phyloP scores from a whole-genome alignment of 2,329 filamentous ascomycete genomes.

The Fusarium dlaminii region DNA sequence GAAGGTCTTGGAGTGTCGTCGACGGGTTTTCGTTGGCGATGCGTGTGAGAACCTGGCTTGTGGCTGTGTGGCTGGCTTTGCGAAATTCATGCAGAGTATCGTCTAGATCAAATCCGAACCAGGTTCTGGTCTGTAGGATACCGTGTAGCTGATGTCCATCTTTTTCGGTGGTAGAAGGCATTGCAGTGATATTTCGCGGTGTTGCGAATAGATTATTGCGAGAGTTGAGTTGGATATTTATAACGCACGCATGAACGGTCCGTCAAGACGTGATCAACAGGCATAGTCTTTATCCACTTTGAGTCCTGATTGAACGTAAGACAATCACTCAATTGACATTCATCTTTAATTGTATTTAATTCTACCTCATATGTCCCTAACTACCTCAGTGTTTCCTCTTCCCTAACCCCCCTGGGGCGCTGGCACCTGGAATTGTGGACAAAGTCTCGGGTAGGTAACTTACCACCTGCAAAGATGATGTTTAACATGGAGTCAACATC shows the following conservation, averaged over 20 bases:
- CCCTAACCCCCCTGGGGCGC: background rate
- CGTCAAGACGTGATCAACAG: background rate
- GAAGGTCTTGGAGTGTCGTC: conserved; percentile 11
- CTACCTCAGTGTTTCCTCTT: background rate
- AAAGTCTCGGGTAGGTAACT: background rate
- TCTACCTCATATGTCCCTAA: background rate
- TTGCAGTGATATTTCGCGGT: background rate
- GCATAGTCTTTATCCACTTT: background rate
- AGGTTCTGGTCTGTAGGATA: conserved; percentile 36
- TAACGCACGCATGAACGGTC: background rate
- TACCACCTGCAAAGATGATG: background rate
- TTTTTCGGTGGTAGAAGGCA: accelerated
- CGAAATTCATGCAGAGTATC: conserved; percentile 60
- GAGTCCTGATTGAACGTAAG: background rate
- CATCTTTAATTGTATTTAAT: too few relatives aligned
- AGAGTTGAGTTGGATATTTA: background rate
- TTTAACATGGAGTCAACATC: background rate
- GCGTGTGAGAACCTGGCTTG: conserved; percentile 43
- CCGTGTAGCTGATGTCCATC: background rate
- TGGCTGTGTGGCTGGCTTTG: conserved; percentile 48
- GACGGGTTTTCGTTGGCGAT: conserved; percentile 35
- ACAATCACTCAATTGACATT: accelerated
- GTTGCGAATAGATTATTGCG: background rate
- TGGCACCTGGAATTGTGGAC: too few relatives aligned
- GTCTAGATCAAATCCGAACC: conserved; percentile 60